phyloP scores from a whole-genome alignment of 495 filamentous ascomycete species.

The Penicillium simplicissimum region DNA sequence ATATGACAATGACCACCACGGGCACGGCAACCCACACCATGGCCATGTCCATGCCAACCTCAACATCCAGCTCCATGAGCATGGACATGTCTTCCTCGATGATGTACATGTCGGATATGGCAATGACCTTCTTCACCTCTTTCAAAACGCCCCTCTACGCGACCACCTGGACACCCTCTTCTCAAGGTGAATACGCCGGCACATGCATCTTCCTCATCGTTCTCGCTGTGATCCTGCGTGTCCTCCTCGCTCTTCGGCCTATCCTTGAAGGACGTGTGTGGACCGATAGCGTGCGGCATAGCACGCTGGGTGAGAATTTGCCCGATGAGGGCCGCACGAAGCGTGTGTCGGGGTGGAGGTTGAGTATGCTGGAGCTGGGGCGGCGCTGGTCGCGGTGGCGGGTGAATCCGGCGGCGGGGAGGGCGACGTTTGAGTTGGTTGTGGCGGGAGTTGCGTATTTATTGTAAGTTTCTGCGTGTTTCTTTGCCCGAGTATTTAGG shows the following conservation, averaged over 20 bases:
- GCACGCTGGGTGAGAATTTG: constrained; percentile 9
- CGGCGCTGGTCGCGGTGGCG: constrained; percentile 32
- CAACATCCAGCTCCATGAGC: constrained; percentile 20
- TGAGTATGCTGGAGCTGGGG: constrained; percentile 22
- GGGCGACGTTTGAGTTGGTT: constrained; percentile 27
- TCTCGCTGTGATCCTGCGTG: constrained; percentile 29
- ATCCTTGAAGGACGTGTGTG: constrained; percentile 27
- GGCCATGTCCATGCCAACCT: constrained; percentile 24
- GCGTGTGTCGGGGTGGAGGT: constrained; percentile 3
- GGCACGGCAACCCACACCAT: constrained; percentile 8
- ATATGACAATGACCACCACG: constrained; percentile 19
- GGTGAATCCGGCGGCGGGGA: constrained; percentile 27
- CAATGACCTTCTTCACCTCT: constrained; percentile 36
- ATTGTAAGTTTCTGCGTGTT: constrained; percentile 18
- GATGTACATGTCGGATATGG: constrained; percentile 32
- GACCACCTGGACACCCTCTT: constrained; percentile 23
- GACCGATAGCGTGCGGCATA: constrained; percentile 22
- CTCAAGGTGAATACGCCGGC: constrained; percentile 31
- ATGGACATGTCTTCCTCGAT: constrained; percentile 21
- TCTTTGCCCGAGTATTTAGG: not conserved
- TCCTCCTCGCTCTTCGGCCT: constrained; percentile 27
- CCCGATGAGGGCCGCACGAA: constrained; percentile 7
- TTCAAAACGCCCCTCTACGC: constrained; percentile 30
- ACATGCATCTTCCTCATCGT: constrained; percentile 36
- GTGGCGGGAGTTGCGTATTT: constrained; percentile 31